A percentile compares a stretch with the other conserved stretches of the same genome.
Conservation (phyloP, 306 rosid species). For the Medicago ruthenica region DNA sequence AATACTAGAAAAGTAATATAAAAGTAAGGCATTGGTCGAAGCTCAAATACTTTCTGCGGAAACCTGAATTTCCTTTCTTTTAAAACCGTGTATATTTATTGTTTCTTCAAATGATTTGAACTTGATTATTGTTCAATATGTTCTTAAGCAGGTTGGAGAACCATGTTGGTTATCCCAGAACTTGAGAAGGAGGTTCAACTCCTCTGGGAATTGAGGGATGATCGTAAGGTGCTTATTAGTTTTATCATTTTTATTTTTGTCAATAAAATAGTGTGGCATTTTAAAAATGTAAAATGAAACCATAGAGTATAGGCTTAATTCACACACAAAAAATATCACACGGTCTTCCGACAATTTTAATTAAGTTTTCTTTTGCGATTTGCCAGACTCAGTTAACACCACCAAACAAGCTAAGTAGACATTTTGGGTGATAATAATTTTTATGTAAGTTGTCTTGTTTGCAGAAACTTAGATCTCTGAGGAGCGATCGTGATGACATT, state of each 20-base stretch:
- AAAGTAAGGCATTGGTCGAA: slow-evolving; percentile 14
- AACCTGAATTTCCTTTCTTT: slow-evolving; percentile 1
- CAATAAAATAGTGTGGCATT: neutral
- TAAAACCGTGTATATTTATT: slow-evolving; percentile 1
- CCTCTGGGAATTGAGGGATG: slow-evolving; percentile 74
- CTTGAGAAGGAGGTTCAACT: slow-evolving; percentile 91
- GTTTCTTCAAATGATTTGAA: slow-evolving; percentile 3
- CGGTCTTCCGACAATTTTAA: slow-evolving; percentile 12
- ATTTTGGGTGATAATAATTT: slow-evolving; percentile 16
- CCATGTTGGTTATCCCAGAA: slow-evolving; percentile 98
- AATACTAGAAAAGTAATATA: slow-evolving; percentile 15
- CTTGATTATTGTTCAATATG: slow-evolving; percentile 29
- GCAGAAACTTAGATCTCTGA: slow-evolving; percentile 74
- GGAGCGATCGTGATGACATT: slow-evolving; percentile 73
- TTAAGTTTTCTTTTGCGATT: slow-evolving; percentile 3
- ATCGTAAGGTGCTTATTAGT: slow-evolving; percentile 70
- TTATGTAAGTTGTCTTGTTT: slow-evolving; percentile 37
- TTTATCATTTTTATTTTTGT: neutral
- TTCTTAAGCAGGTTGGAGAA: slow-evolving; percentile 86
- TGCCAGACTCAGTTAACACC: neutral
- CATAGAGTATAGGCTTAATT: slow-evolving; percentile 8
- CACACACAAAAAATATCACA: neutral
- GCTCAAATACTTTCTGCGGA: neutral
- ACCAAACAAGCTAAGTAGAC: too few species aligned
- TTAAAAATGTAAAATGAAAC: neutral